These are phyloP conservation scores for Brassica carinata DNA, from an alignment of 345 rosid genomes.

Conservation along the genomic window DNA sequence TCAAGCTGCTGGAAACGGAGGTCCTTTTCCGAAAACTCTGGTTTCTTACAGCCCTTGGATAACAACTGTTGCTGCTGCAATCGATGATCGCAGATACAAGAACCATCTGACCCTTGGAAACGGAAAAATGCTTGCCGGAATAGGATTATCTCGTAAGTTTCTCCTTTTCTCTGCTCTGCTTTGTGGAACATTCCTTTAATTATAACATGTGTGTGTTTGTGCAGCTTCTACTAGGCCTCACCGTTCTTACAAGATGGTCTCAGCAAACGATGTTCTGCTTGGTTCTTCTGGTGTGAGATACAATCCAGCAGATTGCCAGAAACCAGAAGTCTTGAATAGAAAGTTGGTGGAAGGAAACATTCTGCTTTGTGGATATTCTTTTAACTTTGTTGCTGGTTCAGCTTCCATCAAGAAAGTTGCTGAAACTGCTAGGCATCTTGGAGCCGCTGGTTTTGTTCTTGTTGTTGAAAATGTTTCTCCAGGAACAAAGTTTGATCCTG, in stretches of 20 bases:
- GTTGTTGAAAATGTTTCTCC: conserved; percentile 96
- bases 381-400: conserved; percentile 91
- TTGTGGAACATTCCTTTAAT: background rate
- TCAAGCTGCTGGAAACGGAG: conserved; percentile 98
- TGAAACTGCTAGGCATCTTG: conserved; percentile 85
- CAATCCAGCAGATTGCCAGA: conserved; percentile 96
- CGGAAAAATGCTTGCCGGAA: conserved; percentile 80
- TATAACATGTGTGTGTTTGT: conserved; percentile 22
- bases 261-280: conserved; percentile 92
- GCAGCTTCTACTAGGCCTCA: conserved; percentile 90
- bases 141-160: conserved; percentile 85
- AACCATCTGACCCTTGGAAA: conserved; percentile 86
- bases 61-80: conserved; percentile 96
- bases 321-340: conserved; percentile 83
- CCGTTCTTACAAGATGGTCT: conserved; percentile 76
- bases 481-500: conserved; percentile 95
- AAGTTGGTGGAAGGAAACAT: conserved; percentile 84
- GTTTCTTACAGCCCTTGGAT: conserved; percentile 99
- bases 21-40: conserved; percentile 94
- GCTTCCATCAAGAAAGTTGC: conserved; percentile 95
- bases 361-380: conserved; percentile 97
- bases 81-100: conserved; percentile 94
- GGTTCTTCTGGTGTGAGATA: conserved; percentile 70
- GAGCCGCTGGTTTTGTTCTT: conserved; percentile 95
- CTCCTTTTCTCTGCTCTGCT: background rate